Percentiles rank a stretch among this genome's conserved stretches.
Evolutionary conservation across 768 basidiomycete genomes (phyloP).

Genomic region (Naganishia vaughanmartiniae): DNA sequence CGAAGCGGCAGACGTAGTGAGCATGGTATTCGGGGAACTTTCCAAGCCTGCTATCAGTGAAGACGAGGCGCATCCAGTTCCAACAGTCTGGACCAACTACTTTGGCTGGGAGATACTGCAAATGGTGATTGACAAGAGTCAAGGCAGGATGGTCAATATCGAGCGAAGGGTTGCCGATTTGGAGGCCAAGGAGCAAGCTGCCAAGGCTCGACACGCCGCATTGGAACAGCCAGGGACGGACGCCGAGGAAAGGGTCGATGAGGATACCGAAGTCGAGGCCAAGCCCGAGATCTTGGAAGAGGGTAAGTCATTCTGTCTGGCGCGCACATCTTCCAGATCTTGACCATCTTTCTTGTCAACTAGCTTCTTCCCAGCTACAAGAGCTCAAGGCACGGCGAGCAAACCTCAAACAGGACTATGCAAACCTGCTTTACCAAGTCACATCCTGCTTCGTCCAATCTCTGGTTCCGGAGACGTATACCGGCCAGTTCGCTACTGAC

Average conservation of each 20-base stretch:
- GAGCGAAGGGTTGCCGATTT: slow-evolving; percentile 69
- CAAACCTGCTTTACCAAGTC: slow-evolving; percentile 9
- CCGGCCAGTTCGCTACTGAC: not conserved
- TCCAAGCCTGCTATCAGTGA: slow-evolving; percentile 43
- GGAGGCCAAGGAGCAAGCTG: slow-evolving; percentile 85
- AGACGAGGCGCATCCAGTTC: slow-evolving; percentile 51
- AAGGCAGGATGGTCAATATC: slow-evolving; percentile 78
- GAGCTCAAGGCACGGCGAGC: slow-evolving; percentile 36
- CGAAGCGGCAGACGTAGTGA: slow-evolving; percentile 85
- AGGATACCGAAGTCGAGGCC: not conserved
- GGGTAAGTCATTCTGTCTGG: slow-evolving; percentile 32
- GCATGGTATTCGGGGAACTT: slow-evolving; percentile 66
- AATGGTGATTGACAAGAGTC: slow-evolving; percentile 82
- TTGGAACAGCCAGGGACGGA: slow-evolving; percentile 35
- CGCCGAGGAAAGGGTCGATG: not conserved
- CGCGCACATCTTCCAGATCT: not conserved
- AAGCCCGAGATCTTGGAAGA: not conserved
- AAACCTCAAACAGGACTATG: slow-evolving; percentile 19
- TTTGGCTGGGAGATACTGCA: slow-evolving; percentile 79
- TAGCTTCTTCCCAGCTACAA: slow-evolving; percentile 44
- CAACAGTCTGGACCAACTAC: slow-evolving; percentile 53
- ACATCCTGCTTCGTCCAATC: slow-evolving; percentile 24
- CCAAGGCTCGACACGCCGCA: slow-evolving; percentile 60
- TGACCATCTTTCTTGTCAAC: not conserved
- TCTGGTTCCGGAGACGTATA: slow-evolving; percentile 19